phyloP scores from a whole-genome alignment of 331 rosid genomes.

The Telfairia occidentalis region DNA sequence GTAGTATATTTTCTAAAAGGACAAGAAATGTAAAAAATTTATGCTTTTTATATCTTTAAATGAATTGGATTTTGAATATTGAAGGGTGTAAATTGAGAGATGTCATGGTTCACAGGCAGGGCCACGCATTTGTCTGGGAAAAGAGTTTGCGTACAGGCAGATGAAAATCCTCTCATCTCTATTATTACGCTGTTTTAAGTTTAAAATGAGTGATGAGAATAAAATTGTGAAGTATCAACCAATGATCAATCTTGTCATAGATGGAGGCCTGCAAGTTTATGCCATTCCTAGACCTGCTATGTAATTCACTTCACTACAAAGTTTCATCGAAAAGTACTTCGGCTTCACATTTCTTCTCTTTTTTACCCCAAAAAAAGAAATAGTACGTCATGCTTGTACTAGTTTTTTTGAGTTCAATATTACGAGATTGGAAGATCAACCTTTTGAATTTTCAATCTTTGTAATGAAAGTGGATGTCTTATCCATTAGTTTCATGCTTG shows the following conservation, averaged over 20 bases:
- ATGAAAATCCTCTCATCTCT: slow-evolving; percentile 66
- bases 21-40: too few relatives aligned
- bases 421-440: too few relatives aligned
- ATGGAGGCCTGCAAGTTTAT: slow-evolving; percentile 55
- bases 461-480: too few relatives aligned
- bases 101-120: slow-evolving; percentile 51
- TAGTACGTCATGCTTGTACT: not conserved
- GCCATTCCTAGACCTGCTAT: slow-evolving; percentile 29
- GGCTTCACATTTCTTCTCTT: not conserved
- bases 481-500: too few relatives aligned
- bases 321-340: not conserved
- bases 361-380: too few relatives aligned
- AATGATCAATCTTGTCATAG: slow-evolving; percentile 69
- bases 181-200: slow-evolving; percentile 39
- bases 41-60: too few relatives aligned
- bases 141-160: slow-evolving; percentile 78
- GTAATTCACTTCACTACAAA: not conserved
- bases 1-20: too few relatives aligned
- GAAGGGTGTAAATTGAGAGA: not conserved
- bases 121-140: slow-evolving; percentile 74
- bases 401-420: too few relatives aligned
- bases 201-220: slow-evolving; percentile 44
- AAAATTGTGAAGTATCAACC: slow-evolving; percentile 51
- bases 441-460: too few relatives aligned
- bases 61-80: not conserved